Evolutionary conservation across 768 basidiomycete genomes (phyloP), one percentile per base, ranked within the genome.

Genomic region (Mycena albidolilacea): DNA sequence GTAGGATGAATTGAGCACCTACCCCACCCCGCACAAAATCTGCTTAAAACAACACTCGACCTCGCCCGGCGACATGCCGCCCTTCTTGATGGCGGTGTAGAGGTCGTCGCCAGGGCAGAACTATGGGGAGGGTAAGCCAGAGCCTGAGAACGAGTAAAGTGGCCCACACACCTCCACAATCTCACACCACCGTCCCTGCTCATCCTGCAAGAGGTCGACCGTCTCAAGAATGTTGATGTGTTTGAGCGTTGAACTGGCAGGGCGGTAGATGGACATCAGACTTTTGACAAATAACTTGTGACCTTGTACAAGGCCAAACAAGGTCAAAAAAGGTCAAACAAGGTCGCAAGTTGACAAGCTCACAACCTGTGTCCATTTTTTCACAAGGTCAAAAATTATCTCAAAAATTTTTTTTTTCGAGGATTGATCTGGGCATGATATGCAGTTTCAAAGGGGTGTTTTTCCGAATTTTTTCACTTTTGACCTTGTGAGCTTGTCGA

Each of bases 1-100:
- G 23, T 23, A 23, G 23, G 23, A 23, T 23, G 23, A 23, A 23
- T 23, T 23, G 23, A 2, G 2, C 23, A 38, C 57, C 5, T 21
- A 62, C 48, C 63, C 63, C 11, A 64, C 63, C 10, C 97, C 97
- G 44, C 87, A 86, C 69, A 99, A 84, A 74, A 98, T 95, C 84
- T 99, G 97, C 87, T 95, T 97, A 90, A 98, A 98, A 84, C 95
- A 97, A 82, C 95, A 97, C 82, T 98, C 97, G 74, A 97, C 96
- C 60, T 69, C 74, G 50, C 75, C 72, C 30, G 78, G 76, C 10
- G 69, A 75, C 76, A 74, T 75, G 75, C 89, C 90, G 70, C 97
- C 97, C 82, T 95, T 97, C 90, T 98, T 98, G 85, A 99, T 99
- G 44, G 97, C 97, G 35, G 97, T 97, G 81, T 99, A 99, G 43